These are phyloP conservation scores for Hanseniaspora vineae DNA, from an alignment of 805 yeast genomes.

Conservation along the genomic window DNA sequence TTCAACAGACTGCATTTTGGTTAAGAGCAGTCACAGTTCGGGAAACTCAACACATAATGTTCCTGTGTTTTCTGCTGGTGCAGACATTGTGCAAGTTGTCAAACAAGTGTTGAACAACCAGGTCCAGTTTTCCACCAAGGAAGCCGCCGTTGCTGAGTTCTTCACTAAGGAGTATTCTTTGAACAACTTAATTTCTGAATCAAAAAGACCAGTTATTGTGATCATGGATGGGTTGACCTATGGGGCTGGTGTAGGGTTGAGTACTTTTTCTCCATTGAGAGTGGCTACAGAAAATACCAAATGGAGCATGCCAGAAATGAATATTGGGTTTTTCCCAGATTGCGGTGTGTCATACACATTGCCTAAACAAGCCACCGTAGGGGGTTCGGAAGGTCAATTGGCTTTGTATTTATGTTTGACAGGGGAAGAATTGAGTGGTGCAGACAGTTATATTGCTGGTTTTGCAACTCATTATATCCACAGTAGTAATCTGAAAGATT, in stretches of 20 bases:
- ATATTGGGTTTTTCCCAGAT: conserved; percentile 92
- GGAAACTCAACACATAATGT: conserved; percentile 20
- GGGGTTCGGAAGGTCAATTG: conserved; percentile 48
- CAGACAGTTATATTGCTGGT: conserved; percentile 73
- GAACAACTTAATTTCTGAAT: conserved; percentile 37
- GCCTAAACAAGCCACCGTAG: conserved; percentile 41
- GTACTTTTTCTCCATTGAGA: conserved; percentile 85
- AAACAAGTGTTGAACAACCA: conserved; percentile 37
- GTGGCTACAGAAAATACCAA: conserved; percentile 84
- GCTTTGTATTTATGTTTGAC: conserved; percentile 83
- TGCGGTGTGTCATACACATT: conserved; percentile 89
- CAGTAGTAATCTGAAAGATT: conserved; percentile 44
- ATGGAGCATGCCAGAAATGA: conserved; percentile 97
- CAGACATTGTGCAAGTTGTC: conserved; percentile 81
- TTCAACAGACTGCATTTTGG: conserved; percentile 48
- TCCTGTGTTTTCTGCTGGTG: conserved; percentile 90
- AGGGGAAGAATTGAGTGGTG: conserved; percentile 64
- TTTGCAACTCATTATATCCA: conserved; percentile 85
- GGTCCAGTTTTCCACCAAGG: conserved; percentile 12
- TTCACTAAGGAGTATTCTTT: conserved; percentile 73
- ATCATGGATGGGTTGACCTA: conserved; percentile 85
- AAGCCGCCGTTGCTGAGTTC: conserved; percentile 25
- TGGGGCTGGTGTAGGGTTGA: conserved; percentile 96
- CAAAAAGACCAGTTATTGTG: conserved; percentile 71
- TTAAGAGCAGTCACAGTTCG: conserved; percentile 42